These are phyloP conservation scores for Incumbomyces delicatus DNA, from an alignment of 2,329 filamentous ascomycete genomes.

Conservation along the genomic window DNA sequence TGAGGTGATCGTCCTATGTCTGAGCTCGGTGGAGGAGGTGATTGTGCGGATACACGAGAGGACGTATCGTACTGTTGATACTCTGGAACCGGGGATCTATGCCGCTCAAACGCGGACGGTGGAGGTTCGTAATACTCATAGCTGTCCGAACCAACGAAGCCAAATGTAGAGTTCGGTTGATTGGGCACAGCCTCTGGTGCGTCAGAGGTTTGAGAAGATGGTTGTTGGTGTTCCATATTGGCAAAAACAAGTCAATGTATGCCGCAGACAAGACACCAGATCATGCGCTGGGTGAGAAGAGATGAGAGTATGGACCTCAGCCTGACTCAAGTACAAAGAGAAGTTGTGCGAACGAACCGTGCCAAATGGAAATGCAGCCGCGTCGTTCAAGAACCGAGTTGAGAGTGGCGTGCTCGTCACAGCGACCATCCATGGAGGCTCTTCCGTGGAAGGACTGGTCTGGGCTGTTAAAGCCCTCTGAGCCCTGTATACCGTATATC, in stretches of 20 bases:
- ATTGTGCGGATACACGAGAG: slow-evolving; percentile 2
- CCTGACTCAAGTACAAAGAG: background rate
- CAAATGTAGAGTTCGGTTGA: slow-evolving; percentile 1
- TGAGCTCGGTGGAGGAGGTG: slow-evolving; percentile 4
- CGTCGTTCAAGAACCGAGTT: too few relatives aligned
- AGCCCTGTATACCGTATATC: too few relatives aligned
- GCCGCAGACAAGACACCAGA: background rate
- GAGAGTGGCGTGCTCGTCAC: too few relatives aligned
- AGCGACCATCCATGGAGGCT: too few relatives aligned
- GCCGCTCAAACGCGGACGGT: slow-evolving; percentile 1
- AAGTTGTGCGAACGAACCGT: background rate
- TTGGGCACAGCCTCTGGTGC: slow-evolving; percentile 5
- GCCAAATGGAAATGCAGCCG: too few relatives aligned
- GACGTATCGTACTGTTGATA: slow-evolving; percentile 4
- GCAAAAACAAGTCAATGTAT: background rate
- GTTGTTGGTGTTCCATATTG: background rate
- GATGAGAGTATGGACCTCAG: background rate
- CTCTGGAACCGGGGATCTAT: slow-evolving; percentile 4
- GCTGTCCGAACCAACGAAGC: slow-evolving; percentile 6
- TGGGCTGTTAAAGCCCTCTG: too few relatives aligned
- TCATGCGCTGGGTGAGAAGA: background rate
- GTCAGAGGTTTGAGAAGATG: background rate
- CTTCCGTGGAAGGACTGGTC: too few relatives aligned
- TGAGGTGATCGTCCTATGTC: slow-evolving; percentile 2
- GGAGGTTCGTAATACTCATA: slow-evolving; percentile 7